phyloP scores from a whole-genome alignment of 176 grass and related monocot genomes.

The Phragmites australis region DNA sequence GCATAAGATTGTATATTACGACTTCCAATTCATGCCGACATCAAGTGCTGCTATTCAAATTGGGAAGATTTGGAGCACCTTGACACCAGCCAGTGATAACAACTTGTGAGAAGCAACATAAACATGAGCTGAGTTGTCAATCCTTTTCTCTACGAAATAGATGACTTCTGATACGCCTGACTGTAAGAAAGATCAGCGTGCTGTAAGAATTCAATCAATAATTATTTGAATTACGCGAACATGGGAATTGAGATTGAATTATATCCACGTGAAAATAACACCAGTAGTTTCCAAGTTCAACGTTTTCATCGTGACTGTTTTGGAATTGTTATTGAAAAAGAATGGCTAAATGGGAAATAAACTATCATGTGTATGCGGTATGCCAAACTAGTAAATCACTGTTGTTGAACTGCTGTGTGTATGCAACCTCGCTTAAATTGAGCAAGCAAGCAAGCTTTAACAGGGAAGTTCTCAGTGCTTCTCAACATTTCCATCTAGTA shows the following conservation, averaged over 20 bases:
- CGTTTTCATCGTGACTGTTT: background rate
- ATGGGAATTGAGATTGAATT: background rate
- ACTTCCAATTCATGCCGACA: background rate
- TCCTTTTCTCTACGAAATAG: constrained; percentile 92
- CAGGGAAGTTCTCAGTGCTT: background rate
- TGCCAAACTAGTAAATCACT: constrained; percentile 3
- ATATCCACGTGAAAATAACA: background rate
- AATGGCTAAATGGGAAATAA: background rate
- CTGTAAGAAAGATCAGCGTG: constrained; percentile 59
- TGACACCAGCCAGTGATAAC: constrained; percentile 79
- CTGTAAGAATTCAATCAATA: constrained; percentile 1
- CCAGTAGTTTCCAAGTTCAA: background rate
- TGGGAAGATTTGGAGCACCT: constrained; percentile 52
- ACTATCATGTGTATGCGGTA: no score
- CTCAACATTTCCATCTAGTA: background rate
- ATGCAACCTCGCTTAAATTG: background rate
- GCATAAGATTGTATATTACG: constrained; percentile 11
- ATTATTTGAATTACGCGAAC: background rate
- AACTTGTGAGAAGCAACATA: constrained; percentile 92
- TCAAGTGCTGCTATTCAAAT: background rate
- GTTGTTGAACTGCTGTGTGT: background rate
- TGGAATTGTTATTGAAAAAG: background rate
- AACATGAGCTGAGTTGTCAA: constrained; percentile 66
- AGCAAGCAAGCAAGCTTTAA: constrained; percentile 5
- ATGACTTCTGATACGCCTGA: constrained; percentile 97